Percentiles rank a stretch among this genome's conserved stretches.
Conservation (phyloP, 2,329 filamentous ascomycete genomes). For the Periconia sp. region DNA sequence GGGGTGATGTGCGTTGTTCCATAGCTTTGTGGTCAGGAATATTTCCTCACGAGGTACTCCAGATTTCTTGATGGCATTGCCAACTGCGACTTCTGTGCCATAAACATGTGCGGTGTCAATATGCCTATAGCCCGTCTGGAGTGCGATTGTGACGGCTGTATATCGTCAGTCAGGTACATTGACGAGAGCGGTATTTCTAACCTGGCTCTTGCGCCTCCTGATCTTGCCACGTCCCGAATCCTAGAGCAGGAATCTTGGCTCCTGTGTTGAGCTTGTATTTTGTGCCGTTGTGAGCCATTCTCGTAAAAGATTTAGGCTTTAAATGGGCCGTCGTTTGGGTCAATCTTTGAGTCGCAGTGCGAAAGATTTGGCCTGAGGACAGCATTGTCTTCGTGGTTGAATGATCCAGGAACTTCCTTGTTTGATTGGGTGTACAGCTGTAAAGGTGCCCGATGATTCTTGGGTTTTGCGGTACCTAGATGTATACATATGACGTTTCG, state of each 20-base stretch:
- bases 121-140: conserved; percentile 33
- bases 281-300: conserved; percentile 33
- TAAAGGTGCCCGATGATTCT: neutral
- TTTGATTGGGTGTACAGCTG: neutral
- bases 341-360: conserved; percentile 8
- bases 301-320: conserved; percentile 13
- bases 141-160: conserved; percentile 40
- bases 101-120: conserved; percentile 30
- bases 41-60: conserved; percentile 43
- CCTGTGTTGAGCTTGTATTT: conserved; percentile 63
- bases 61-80: conserved; percentile 32
- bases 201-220: conserved; percentile 30
- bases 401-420: neutral
- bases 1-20: conserved; percentile 83
- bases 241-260: conserved; percentile 74
- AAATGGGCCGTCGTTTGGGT: conserved; percentile 9
- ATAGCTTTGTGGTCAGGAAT: conserved; percentile 72
- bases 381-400: conserved; percentile 6
- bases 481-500: neutral
- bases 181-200: neutral
- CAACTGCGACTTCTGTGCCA: conserved; percentile 15
- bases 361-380: conserved; percentile 5
- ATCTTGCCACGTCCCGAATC: conserved; percentile 52
- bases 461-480: neutral
- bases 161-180: neutral